Evolutionary conservation across 768 basidiomycete species (phyloP).

Genomic region (Cubamyces sp.): DNA sequence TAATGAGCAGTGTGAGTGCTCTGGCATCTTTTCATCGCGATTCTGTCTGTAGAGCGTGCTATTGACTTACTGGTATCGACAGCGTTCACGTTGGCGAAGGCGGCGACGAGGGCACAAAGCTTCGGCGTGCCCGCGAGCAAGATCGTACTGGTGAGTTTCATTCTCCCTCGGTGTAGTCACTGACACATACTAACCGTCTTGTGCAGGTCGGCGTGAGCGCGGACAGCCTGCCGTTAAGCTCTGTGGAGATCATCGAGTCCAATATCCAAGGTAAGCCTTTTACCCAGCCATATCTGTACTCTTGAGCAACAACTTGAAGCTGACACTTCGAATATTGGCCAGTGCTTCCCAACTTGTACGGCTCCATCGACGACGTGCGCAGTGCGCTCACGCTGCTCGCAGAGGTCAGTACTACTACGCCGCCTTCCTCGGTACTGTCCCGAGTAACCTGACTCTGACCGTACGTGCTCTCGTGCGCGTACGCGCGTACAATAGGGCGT

Average conservation of each 20-base stretch:
- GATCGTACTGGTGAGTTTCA: constrained; percentile 4
- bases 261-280: neutral
- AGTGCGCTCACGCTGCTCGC: neutral
- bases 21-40: too few species aligned
- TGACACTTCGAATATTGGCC: too few species aligned
- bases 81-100: constrained; percentile 13
- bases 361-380: constrained; percentile 8
- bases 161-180: too few species aligned
- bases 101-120: neutral
- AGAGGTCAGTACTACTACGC: neutral
- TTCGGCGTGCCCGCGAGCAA: neutral
- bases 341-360: constrained; percentile 5
- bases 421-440: neutral
- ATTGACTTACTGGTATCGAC: too few species aligned
- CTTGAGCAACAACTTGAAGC: too few species aligned
- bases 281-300: neutral
- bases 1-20: constrained; percentile 26
- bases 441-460: neutral
- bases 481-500: neutral
- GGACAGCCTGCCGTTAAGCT: neutral
- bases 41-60: neutral
- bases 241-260: neutral
- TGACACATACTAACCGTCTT: too few species aligned
- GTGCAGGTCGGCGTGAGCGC: constrained; percentile 3
- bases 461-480: too few species aligned